Base-by-base conservation (phyloP, 2,329 filamentous ascomycete genomes). In the Helminthosporium solani region DNA sequence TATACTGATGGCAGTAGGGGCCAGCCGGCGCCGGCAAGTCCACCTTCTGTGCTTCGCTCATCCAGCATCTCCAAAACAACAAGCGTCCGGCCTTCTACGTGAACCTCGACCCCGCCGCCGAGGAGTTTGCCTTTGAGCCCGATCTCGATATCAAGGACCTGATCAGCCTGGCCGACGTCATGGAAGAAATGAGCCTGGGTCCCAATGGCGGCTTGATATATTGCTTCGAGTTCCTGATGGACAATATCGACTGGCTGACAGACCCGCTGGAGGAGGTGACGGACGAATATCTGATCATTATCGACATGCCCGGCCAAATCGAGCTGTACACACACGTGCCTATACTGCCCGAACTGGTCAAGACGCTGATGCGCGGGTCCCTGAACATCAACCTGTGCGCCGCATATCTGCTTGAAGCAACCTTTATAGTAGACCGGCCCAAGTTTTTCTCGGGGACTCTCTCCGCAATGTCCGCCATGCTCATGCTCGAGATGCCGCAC, bases 221-320 rank as follows among this genome's bases (percentile, higher is more conserved):
- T 78, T 96, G 91, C 75, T 96, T 96, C 73, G 91, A 96, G 73
- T 96, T 95, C 69, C 82, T 96, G 36, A 84, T 96, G 68, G 88
- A 96, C 70, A 96, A 96, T 67, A 84, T 96, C 53, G 90, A 96
- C 73, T 96, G 94, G 73, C 76, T 96, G 40, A 88, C 87, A 37
- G 87, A 95, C 53, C 84, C 87, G 15, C 83, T 96, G 45, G 90
- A 95, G 60, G 81, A 84, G 33, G 78, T 95, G 46, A 92, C 89
- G 8, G 94, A 99, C 62, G 94, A 97, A 63, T 96, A 96, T 71
- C 81, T 99, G 53, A 95, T 97, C 71, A 88, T 99, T 53, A 90
- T 99, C 74, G 94, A 99, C 73, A 96, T 97, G 88, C 94, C 94
- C 0, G 94, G 94, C 46, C 94, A 99, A 75, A 97, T 99, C 71